Evolutionary conservation across 768 basidiomycete species (phyloP).

Genomic region (Cubamyces sp.): DNA sequence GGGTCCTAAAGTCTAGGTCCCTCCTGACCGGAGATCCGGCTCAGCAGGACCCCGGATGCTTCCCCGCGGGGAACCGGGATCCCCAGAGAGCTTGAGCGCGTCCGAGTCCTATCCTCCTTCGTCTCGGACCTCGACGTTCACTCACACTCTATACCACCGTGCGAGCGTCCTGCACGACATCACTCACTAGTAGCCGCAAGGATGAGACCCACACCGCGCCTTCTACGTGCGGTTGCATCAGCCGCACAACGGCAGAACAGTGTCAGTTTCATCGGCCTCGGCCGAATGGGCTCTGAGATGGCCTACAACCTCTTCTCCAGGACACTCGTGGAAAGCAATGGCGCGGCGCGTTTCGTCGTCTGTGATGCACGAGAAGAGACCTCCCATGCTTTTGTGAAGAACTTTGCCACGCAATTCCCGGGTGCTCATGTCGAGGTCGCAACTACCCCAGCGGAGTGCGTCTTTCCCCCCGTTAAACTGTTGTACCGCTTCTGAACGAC

Average conservation of each 20-base stretch:
- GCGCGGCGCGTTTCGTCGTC: constrained; percentile 64
- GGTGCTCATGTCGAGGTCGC: constrained; percentile 61
- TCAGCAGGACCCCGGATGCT: constrained; percentile 19
- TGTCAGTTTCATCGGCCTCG: constrained; percentile 84
- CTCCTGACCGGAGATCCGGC: background rate
- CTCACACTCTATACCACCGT: background rate
- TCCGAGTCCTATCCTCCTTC: background rate
- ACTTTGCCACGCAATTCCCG: constrained; percentile 62
- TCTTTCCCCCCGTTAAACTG: constrained; percentile 24
- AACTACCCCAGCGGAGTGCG: constrained; percentile 74
- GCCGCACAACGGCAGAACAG: constrained; percentile 40
- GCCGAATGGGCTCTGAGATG: constrained; percentile 91
- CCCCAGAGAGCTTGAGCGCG: background rate
- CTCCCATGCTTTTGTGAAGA: constrained; percentile 56
- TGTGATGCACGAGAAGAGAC: constrained; percentile 74
- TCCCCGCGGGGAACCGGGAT: constrained; percentile 21
- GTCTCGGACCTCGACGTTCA: constrained; percentile 1
- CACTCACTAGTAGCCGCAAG: background rate
- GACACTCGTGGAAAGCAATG: constrained; percentile 53
- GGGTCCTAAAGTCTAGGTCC: too few relatives aligned
- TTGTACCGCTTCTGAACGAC: background rate
- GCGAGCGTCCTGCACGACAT: background rate
- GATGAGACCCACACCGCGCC: constrained; percentile 57
- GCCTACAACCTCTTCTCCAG: constrained; percentile 83
- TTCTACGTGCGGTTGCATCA: constrained; percentile 32